Base-by-base conservation (phyloP, 176 grass and related monocot genomes). In the Rhynchospora breviuscula region DNA sequence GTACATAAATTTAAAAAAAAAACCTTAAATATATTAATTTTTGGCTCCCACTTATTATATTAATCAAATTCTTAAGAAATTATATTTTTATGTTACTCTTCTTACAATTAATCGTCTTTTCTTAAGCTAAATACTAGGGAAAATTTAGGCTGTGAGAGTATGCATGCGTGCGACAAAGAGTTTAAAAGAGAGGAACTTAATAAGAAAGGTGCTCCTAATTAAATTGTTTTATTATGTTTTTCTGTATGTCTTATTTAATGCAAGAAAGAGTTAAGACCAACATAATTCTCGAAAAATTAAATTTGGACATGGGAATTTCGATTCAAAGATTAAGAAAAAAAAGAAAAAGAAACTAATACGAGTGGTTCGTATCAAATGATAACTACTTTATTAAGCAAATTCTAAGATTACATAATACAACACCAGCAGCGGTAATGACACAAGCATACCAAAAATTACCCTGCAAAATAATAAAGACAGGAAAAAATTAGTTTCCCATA, bases 361-460 rank as follows among this genome's bases (percentile, higher is more conserved):
- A 63, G 61, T 8, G 61, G 18, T 64, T 22, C 23, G 61, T 1
- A 22, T 64, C 10, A 64, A 64, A 26, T 26, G 61, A 64, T 4
- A 73, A 11, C 21, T 18, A 48, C 48, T 21, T 47, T 73, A 73
- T 9, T 21, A 4, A 22, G 10, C 52, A 56, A n/a, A 17, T 35
- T 59, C 70, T n/a, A 64, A 25, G 46, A 46, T 47, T 25, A 78
- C 25, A 33, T 85, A 78, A 17, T 76, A 78, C 58, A 62, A 9
- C 12, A 85, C 25, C 44, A 85, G 35, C 45, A 85, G 19, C 5
- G 56, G 70, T 19, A 79, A 18, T 3, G 83, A 59, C 25, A 78
- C 57, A n/a, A 85, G 67, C 57, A 62, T 85, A 6, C 83, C 70
- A 76, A 85, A 59, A 22, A 85, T 85, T 13, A 85, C 70, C 83